Conservation (phyloP, 2,329 filamentous ascomycete species). For the Fusarium subglutinans region DNA sequence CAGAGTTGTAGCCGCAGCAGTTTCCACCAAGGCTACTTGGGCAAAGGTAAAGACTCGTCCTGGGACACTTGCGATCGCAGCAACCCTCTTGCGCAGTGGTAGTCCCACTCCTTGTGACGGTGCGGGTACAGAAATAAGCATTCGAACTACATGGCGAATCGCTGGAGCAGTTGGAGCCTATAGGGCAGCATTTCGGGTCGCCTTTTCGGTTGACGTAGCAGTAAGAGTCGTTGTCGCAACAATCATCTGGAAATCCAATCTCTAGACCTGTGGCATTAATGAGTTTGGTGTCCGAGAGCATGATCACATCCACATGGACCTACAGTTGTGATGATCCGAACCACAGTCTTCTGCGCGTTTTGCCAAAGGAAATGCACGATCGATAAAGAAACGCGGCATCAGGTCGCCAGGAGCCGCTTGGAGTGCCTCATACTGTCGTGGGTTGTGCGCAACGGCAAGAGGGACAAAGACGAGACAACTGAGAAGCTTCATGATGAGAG, state of each 20-base stretch:
- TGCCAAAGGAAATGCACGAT: slow-evolving; percentile 41
- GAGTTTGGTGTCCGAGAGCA: not conserved
- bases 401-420: slow-evolving; percentile 41
- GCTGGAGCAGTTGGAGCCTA: slow-evolving; percentile 52
- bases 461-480: slow-evolving; percentile 18
- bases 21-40: slow-evolving; percentile 54
- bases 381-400: slow-evolving; percentile 45
- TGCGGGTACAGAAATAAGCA: slow-evolving; percentile 48
- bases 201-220: slow-evolving; percentile 54
- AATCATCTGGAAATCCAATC: slow-evolving; percentile 49
- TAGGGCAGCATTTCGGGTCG: slow-evolving; percentile 53
- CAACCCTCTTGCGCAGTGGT: slow-evolving; percentile 47
- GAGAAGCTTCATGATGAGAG: slow-evolving; percentile 33
- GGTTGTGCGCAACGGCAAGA: slow-evolving; percentile 18
- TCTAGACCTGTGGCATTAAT: slow-evolving; percentile 51
- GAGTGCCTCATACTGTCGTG: slow-evolving; percentile 34
- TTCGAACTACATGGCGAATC: slow-evolving; percentile 49
- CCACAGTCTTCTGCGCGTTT: slow-evolving; percentile 44
- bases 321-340: slow-evolving; percentile 46
- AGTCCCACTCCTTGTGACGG: slow-evolving; percentile 41
- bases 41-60: slow-evolving; percentile 57
- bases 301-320: slow-evolving; percentile 7
- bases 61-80: slow-evolving; percentile 53
- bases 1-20: slow-evolving; percentile 59
- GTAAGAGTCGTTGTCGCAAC: slow-evolving; percentile 57